Conservation (phyloP, 2,329 filamentous ascomycete species). For the Thelonectria rubi region DNA sequence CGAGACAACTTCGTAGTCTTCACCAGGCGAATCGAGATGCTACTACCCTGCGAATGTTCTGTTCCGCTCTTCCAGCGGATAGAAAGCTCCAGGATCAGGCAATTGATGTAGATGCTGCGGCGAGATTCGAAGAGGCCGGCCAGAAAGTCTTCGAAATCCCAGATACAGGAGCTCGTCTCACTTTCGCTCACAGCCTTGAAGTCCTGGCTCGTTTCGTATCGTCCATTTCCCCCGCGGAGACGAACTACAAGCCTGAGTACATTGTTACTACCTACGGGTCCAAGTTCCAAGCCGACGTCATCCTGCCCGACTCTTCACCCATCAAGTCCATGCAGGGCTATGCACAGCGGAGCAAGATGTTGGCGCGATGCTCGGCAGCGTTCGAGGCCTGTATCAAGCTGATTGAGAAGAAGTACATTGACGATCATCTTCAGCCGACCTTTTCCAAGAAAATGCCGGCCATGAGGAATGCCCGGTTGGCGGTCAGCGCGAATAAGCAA, state of each 20-base stretch:
- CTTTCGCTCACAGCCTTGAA: slow-evolving; percentile 76
- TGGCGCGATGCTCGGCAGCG: slow-evolving; percentile 88
- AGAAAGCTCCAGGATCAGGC: slow-evolving; percentile 57
- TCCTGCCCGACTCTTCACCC: slow-evolving; percentile 79
- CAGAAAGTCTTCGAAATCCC: slow-evolving; percentile 68
- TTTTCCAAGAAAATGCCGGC: slow-evolving; percentile 76
- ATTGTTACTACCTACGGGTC: slow-evolving; percentile 64
- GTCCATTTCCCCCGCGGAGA: slow-evolving; percentile 58
- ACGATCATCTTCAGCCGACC: slow-evolving; percentile 77
- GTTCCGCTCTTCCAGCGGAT: slow-evolving; percentile 76
- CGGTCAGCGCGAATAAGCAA: slow-evolving; percentile 80
- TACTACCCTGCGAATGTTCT: slow-evolving; percentile 76
- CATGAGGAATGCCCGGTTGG: slow-evolving; percentile 88
- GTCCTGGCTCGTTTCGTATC: slow-evolving; percentile 79
- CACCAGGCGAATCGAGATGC: slow-evolving; percentile 69
- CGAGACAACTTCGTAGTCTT: slow-evolving; percentile 64
- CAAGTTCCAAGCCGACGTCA: slow-evolving; percentile 79
- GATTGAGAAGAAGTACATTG: slow-evolving; percentile 71
- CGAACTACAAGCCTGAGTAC: slow-evolving; percentile 63
- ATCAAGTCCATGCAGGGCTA: slow-evolving; percentile 72
- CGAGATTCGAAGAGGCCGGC: slow-evolving; percentile 33
- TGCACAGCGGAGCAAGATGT: slow-evolving; percentile 72
- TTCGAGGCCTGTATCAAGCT: slow-evolving; percentile 83
- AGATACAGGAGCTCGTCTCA: slow-evolving; percentile 79
- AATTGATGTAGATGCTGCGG: slow-evolving; percentile 27